phyloP scores from a whole-genome alignment of 345 rosid genomes.

The Ceriops zippeliana region DNA sequence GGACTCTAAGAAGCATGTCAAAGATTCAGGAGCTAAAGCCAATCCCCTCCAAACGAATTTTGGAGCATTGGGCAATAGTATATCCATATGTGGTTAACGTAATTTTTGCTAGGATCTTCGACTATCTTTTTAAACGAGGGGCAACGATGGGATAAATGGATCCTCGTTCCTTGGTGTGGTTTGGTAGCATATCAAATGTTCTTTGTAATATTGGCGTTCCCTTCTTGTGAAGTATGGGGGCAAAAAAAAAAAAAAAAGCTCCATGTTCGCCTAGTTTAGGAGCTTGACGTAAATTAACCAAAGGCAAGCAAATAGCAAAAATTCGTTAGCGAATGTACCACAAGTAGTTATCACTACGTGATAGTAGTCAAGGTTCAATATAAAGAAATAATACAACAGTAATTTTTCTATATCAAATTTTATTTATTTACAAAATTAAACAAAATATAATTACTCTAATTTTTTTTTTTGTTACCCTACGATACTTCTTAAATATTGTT shows the following conservation, averaged over 20 bases:
- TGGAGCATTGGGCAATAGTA: neutral
- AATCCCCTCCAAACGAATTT: constrained; percentile 4
- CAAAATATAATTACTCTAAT: too few relatives aligned
- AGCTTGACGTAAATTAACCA: too few relatives aligned
- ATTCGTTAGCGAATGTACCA: too few relatives aligned
- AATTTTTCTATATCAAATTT: too few relatives aligned
- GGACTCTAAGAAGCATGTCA: constrained; percentile 21
- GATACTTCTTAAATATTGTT: too few relatives aligned
- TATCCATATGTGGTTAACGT: neutral
- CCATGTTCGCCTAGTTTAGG: neutral
- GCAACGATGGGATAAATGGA: neutral
- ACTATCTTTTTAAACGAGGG: neutral
- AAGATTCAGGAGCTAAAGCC: constrained; percentile 9
- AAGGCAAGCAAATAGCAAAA: too few relatives aligned
- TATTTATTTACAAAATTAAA: too few relatives aligned
- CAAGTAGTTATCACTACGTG: too few relatives aligned
- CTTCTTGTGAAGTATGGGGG: neutral
- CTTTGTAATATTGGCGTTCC: neutral
- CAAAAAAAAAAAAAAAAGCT: neutral
- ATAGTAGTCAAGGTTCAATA: too few relatives aligned
- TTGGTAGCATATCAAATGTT: neutral
- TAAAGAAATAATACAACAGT: too few relatives aligned
- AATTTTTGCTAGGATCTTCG: neutral
- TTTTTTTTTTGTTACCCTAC: too few relatives aligned
- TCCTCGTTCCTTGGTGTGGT: too few relatives aligned